phyloP scores from a whole-genome alignment of 805 yeast genomes.

The Candida montana region DNA sequence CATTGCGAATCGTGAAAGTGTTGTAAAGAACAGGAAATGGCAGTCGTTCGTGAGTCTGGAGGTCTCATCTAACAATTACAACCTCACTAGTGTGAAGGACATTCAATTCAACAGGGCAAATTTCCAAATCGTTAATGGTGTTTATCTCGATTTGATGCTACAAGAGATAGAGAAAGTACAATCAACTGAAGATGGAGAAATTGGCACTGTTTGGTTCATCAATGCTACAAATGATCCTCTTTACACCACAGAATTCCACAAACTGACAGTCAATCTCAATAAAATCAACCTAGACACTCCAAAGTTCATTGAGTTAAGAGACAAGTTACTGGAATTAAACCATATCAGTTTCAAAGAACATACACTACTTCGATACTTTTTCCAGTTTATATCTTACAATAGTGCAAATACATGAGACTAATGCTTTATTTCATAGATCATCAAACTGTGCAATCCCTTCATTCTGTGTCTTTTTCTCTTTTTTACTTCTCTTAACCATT shows the following conservation, averaged over 20 bases:
- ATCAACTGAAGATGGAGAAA: neutral
- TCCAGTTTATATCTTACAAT: conserved; percentile 2
- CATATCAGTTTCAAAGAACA: neutral
- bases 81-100: conserved; percentile 8
- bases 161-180: neutral
- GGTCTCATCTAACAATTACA: conserved; percentile 8
- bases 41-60: conserved; percentile 15
- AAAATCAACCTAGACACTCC: neutral
- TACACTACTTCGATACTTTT: neutral
- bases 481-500: conserved; percentile 59
- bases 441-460: conserved; percentile 58
- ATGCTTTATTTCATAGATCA: conserved; percentile 32
- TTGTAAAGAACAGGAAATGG: conserved; percentile 6
- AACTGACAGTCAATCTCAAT: neutral
- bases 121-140: conserved; percentile 8
- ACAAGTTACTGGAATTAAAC: neutral
- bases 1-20: conserved; percentile 6
- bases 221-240: neutral
- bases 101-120: conserved; percentile 12
- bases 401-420: neutral
- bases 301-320: neutral
- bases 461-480: conserved; percentile 37
- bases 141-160: conserved; percentile 11
- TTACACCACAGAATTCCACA: too few relatives aligned
- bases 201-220: neutral